Conservation (phyloP, 2,329 filamentous ascomycete species). For the Fusarium tanahbumbuense region DNA sequence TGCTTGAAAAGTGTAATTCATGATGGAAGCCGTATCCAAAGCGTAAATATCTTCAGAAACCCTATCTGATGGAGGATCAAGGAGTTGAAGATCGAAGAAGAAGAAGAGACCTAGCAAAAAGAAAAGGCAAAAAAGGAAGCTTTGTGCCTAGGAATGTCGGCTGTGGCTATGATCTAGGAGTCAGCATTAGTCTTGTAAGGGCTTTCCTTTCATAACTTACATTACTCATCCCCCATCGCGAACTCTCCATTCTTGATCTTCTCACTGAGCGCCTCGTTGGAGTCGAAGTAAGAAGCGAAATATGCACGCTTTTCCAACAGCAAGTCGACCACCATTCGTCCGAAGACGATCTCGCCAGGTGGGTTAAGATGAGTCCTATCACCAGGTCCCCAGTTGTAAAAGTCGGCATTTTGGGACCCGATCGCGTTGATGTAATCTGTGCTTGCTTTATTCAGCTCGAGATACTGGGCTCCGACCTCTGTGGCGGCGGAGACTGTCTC, state of each 20-base stretch:
- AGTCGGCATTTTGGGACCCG: background rate
- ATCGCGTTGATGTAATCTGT: constrained; percentile 13
- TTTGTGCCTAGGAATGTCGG: no score
- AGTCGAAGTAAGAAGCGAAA: background rate
- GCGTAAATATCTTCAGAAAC: background rate
- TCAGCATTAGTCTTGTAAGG: no score
- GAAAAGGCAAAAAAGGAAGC: no score
- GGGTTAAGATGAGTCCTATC: constrained; percentile 12
- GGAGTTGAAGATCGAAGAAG: no score
- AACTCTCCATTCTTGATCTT: constrained; percentile 17
- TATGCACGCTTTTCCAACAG: background rate
- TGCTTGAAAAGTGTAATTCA: no score
- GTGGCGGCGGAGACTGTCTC: constrained; percentile 1
- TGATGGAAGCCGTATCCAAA: no score
- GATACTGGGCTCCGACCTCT: background rate
- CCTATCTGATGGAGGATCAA: no score
- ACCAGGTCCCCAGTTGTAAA: constrained; percentile 5
- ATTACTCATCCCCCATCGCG: constrained; percentile 1
- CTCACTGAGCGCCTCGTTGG: constrained; percentile 2
- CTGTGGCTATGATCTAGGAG: no score
- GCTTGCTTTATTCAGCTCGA: constrained; percentile 9
- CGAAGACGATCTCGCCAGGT: constrained; percentile 1
- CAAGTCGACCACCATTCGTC: constrained; percentile 12
- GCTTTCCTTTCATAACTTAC: rapidly evolving
- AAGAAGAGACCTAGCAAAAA: no score